Base-by-base conservation (phyloP, 2,329 filamentous ascomycete species). In the Clonostachys chloroleuca region DNA sequence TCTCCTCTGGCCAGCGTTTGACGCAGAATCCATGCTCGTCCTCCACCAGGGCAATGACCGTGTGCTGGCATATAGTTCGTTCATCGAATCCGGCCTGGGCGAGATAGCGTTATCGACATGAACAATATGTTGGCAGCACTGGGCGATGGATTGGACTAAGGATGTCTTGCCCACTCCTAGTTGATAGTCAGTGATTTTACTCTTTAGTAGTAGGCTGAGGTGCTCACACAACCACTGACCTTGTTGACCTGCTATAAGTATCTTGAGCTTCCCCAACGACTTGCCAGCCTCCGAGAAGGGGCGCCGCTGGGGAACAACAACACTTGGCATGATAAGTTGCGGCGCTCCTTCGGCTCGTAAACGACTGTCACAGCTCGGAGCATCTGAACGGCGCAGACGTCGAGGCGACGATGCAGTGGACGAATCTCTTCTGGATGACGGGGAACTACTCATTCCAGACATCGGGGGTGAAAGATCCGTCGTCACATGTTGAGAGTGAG, bases 261-360 rank as follows among this genome's bases (percentile, higher is more conserved):
- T 73, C 69, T 95, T 97, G 47, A 97, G 74, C 56, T 89, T 85
- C 2, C 92, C 92, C 63, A 97, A 80, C 34, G 78, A 78, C 68
- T 87, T 92, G 14, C 94, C 94, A 42, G 80, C 80, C n/a, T 87
- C 83, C 0, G 94, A 96, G 64, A 97, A 97, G 0, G 92, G 92
- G 45, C 91, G 80, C 44, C 94, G 83, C 51, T 83, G 87, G 5
- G 94, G 92, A 81, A 99, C 94, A 51, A 82, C 84, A 58, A 99
- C 86, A 60, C 91, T 96, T 6, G 94, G 94, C 94, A 99, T 99
- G 50, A 99, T 89, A n/a, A 99, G 78, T 65, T 97, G 92, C 20
- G 87, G 86, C 39, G 73, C 75, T 51, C 57, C 43, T 42, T 50
- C 41, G 44, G 57, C 48, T 18, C 59, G 46, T 41, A 35, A 35